Conservation (phyloP, 495 filamentous ascomycete genomes). For the Penicillium desertorum region DNA sequence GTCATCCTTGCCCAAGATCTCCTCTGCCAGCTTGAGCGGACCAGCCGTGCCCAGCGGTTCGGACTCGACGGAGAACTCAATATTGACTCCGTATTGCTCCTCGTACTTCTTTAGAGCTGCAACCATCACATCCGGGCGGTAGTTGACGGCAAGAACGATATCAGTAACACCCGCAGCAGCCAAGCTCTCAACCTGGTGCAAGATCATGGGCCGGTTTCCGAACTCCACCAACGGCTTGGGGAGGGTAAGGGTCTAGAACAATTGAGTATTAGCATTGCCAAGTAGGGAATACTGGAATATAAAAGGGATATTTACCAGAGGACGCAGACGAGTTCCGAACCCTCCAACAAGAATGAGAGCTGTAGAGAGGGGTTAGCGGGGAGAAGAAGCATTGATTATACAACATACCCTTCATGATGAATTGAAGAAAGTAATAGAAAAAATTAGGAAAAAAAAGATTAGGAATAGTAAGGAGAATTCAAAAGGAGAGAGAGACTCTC, state of each 20-base stretch:
- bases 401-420: conserved; percentile 55
- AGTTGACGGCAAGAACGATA: conserved; percentile 98
- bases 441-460: conserved; percentile 14
- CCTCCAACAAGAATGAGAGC: conserved; percentile 99
- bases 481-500: conserved; percentile 18
- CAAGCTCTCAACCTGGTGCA: conserved; percentile 94
- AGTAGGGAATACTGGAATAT: background rate
- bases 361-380: conserved; percentile 41
- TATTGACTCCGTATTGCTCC: conserved; percentile 84
- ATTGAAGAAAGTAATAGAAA: conserved; percentile 16
- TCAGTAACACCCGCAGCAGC: conserved; percentile 95
- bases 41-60: conserved; percentile 96
- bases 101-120: conserved; percentile 81
- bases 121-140: conserved; percentile 95
- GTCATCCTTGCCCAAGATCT: conserved; percentile 90
- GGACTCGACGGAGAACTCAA: conserved; percentile 93
- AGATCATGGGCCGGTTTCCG: conserved; percentile 97
- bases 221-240: conserved; percentile 98
- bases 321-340: conserved; percentile 96
- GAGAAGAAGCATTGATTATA: conserved; percentile 13
- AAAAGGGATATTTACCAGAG: conserved; percentile 72
- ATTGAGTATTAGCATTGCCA: conserved; percentile 13
- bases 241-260: conserved; percentile 81
- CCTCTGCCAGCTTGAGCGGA: conserved; percentile 92
- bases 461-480: conserved; percentile 11